Conservation (phyloP, 1,139 yeast genomes). For the Scheffersomyces illinoinensis region DNA sequence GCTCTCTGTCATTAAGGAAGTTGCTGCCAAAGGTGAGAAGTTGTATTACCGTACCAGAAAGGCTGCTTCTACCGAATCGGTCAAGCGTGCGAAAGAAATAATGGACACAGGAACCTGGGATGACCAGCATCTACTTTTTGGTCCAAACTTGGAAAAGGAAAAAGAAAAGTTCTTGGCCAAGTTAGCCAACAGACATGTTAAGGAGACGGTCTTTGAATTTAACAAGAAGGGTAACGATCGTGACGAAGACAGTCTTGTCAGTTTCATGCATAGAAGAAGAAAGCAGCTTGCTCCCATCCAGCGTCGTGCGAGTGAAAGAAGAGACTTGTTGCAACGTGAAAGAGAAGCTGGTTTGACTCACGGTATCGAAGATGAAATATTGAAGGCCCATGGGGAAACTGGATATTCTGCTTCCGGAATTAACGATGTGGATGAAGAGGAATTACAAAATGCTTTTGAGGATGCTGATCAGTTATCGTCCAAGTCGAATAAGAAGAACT, state of each 20-base stretch:
- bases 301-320: slow-evolving; percentile 69
- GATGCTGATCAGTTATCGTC: slow-evolving; percentile 57
- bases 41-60: slow-evolving; percentile 83
- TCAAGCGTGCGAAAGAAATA: slow-evolving; percentile 81
- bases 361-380: slow-evolving; percentile 69
- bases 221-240: slow-evolving; percentile 48
- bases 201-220: slow-evolving; percentile 95
- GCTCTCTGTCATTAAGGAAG: slow-evolving; percentile 61
- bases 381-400: slow-evolving; percentile 54
- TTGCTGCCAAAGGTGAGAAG: slow-evolving; percentile 84
- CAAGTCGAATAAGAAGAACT: slow-evolving; percentile 46
- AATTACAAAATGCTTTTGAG: slow-evolving; percentile 26
- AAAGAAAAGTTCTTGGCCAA: slow-evolving; percentile 72
- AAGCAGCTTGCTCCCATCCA: slow-evolving; percentile 87
- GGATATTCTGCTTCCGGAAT: slow-evolving; percentile 48
- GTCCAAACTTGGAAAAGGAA: slow-evolving; percentile 70
- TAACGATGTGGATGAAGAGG: slow-evolving; percentile 40
- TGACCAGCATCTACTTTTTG: slow-evolving; percentile 77
- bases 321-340: slow-evolving; percentile 70
- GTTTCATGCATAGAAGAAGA: slow-evolving; percentile 84
- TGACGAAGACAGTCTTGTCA: slow-evolving; percentile 69
- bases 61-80: slow-evolving; percentile 81
- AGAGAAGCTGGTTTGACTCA: slow-evolving; percentile 75
- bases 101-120: slow-evolving; percentile 81
- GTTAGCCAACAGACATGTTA: slow-evolving; percentile 63